Evolutionary conservation across 2,329 filamentous ascomycete species (phyloP), one percentile per base, ranked within the genome.

Genomic region (Scedosporium boydii): DNA sequence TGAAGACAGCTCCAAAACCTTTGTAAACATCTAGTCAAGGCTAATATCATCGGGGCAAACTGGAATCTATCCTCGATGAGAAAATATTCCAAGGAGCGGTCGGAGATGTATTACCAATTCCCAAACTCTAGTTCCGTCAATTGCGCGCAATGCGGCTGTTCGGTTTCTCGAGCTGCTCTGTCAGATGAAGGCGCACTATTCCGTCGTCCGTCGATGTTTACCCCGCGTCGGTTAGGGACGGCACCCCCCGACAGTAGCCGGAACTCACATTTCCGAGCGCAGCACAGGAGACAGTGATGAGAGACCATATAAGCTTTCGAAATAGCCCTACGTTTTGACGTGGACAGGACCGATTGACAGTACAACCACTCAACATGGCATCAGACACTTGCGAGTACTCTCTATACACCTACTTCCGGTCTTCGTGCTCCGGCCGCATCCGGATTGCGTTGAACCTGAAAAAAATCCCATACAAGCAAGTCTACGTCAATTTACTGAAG

Each of bases 391-490:
- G 16, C 16, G 53, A 57, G 53, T 57, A 57, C 53, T 16, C 57
- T 38, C 34, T 41, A 1, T 41, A 44, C 34, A 79, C 75, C 62
- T 81, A 80, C 69, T 80, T 78, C 69, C 76, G 77, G 58, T 81
- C 79, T 61, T 80, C 78, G 42, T 82, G 79, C 71, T 78, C 79
- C 2, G 79, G 74, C 1, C 76, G 80, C 3, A 71, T 82, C 5
- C 78, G 78, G 61, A 82, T 82, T 64, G 79, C 80, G 23, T 71
- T 80, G 0, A 66, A 76, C 64, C 70, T 80, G 34, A 82, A 82
- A 67, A 67, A 68, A 16, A 72, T 81, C 62, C 68, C 70, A 26
- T 77, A 77, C 67, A 74, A 71, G 34, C 68, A 72, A 27, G 69
- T 74, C 63, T 72, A 72, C 65, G 70, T 81, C 65, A 76, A 80